Base-by-base conservation (phyloP, 768 basidiomycete species). In the Naganishia antarctica region DNA sequence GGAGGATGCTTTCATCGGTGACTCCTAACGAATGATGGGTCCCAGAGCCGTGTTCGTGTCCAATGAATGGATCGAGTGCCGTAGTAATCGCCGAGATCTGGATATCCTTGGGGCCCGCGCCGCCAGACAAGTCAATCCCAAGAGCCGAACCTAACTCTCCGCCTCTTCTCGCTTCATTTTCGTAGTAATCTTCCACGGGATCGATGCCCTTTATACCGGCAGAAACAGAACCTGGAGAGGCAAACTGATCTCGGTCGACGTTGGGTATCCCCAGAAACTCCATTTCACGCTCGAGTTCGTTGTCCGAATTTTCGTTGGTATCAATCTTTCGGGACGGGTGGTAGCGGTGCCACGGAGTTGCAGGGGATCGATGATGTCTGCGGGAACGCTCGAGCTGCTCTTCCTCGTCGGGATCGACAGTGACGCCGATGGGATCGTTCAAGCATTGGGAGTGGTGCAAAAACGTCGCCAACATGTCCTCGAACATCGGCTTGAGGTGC, bases 401-500 rank as follows among this genome's bases (percentile, higher is more conserved):
- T 4, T 31, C 29, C 11, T 37, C 47, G 21, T 29, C 34, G 31
- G 61, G 23, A 34, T 40, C 34, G 29, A 25, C 18, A n/a, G 25
- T 34, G 13, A 23, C 45, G 16, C 29, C 32, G 21, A 49, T 34
- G 23, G 44, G 61, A 28, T 62, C 29, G 61, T 49, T 48, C n/a
- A 40, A 43, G 37, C 61, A 46, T 37, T 31, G 45, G 1, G 61
- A 62, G 47, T 62, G 28, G 11, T 47, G 45, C 16, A 16, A 34
- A n/a, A 46, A 12, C 5, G 47, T 26, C 16, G 61, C 45, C 37
- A 62, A 23, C 45, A 57, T 57, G 21, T 62, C 47, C 32, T 62
- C 47, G 5, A 62, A 23, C 28, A 62, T n/a, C 21, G 61, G 61
- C 47, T 46, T 48, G 47, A 62, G 2, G n/a, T 60, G 59, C 12